phyloP scores from a whole-genome alignment of 208 protist species.

The Wallacemonas rigidus region DNA sequence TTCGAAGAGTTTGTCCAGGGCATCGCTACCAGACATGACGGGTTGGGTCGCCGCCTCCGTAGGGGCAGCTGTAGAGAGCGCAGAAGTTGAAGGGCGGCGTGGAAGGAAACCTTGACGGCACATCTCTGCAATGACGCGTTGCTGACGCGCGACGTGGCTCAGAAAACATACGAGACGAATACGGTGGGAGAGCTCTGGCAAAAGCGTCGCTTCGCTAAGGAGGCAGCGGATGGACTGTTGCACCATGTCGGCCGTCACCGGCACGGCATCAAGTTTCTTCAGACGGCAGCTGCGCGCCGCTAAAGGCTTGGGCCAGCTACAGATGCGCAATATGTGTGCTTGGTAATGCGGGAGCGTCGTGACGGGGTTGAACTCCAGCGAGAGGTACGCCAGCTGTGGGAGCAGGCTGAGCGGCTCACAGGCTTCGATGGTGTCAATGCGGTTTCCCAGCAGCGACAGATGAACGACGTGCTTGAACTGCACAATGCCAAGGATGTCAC shows the following conservation, averaged over 20 bases:
- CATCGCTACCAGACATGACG: background rate
- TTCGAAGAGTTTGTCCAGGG: conserved; percentile 41
- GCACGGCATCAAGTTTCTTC: conserved; percentile 59
- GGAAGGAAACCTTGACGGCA: conserved; percentile 46
- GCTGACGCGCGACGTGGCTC: conserved; percentile 44
- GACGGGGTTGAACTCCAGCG: conserved; percentile 86
- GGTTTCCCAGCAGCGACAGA: conserved; percentile 79
- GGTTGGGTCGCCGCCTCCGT: background rate
- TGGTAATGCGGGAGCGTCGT: conserved; percentile 75
- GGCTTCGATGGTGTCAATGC: conserved; percentile 70
- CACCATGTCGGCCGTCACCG: conserved; percentile 49
- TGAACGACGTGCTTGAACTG: conserved; percentile 83
- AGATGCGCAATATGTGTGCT: conserved; percentile 80
- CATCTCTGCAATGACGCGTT: conserved; percentile 61
- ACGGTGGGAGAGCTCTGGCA: conserved; percentile 68
- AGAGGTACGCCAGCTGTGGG: conserved; percentile 70
- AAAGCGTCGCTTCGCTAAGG: conserved; percentile 52
- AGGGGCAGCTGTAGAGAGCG: too few relatives aligned
- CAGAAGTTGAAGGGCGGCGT: background rate
- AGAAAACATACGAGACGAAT: conserved; percentile 63
- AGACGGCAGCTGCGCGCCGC: conserved; percentile 58
- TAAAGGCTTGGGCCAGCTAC: conserved; percentile 66
- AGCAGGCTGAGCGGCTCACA: conserved; percentile 81
- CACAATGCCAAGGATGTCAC: conserved; percentile 59
- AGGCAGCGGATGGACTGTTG: conserved; percentile 48